Evolutionary conservation across 2,329 filamentous ascomycete species (phyloP).

Genomic region (Aureobasidium sp.): DNA sequence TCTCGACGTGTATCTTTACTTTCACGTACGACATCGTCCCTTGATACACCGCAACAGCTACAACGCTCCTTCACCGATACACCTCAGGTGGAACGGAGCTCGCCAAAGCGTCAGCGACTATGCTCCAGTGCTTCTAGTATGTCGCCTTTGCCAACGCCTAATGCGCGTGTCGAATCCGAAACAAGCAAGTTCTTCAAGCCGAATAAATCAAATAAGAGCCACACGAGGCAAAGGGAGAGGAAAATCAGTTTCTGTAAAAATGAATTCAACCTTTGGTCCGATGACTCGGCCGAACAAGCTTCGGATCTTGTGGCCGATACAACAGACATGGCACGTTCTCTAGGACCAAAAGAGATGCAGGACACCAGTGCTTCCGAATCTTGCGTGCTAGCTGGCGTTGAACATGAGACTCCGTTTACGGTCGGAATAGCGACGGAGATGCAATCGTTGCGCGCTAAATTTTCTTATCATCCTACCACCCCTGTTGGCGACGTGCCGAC

Average conservation of each 20-base stretch:
- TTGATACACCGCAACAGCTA: slow-evolving; percentile 19
- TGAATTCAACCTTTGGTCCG: slow-evolving; percentile 42
- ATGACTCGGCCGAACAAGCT: slow-evolving; percentile 41
- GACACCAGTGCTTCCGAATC: slow-evolving; percentile 18
- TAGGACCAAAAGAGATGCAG: slow-evolving; percentile 17
- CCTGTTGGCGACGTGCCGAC: slow-evolving; percentile 9
- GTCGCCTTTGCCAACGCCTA: slow-evolving; percentile 11
- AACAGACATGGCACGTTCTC: slow-evolving; percentile 17
- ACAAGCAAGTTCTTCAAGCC: slow-evolving; percentile 42
- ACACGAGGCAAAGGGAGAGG: slow-evolving; percentile 17
- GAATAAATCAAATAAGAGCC: slow-evolving; percentile 25
- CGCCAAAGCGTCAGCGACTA: slow-evolving; percentile 38
- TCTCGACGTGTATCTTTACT: slow-evolving; percentile 25
- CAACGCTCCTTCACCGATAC: slow-evolving; percentile 32
- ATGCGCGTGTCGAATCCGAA: slow-evolving; percentile 25
- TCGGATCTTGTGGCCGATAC: slow-evolving; percentile 32
- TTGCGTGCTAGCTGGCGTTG: slow-evolving; percentile 21
- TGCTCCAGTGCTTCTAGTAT: slow-evolving; percentile 36
- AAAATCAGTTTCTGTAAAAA: slow-evolving; percentile 19
- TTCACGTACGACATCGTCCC: slow-evolving; percentile 22
- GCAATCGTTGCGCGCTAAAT: slow-evolving; percentile 24
- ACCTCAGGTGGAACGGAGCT: slow-evolving; percentile 35
- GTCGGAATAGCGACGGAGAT: slow-evolving; percentile 21
- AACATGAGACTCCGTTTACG: slow-evolving; percentile 17
- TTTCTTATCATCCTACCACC: slow-evolving; percentile 24